Conservation (phyloP, 805 yeast species). For the Lipomyces yamanashiensis region DNA sequence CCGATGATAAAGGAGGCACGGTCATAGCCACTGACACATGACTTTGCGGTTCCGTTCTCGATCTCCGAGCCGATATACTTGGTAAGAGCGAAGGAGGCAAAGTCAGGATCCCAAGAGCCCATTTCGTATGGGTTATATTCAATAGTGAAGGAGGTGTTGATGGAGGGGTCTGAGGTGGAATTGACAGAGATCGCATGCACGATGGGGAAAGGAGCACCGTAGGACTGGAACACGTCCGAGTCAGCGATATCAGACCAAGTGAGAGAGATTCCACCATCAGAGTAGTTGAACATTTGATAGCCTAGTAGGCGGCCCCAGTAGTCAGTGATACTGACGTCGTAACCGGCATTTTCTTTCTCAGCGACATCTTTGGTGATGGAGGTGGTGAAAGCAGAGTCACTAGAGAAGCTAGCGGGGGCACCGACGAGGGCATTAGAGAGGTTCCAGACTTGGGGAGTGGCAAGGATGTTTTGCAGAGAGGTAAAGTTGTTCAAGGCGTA, state of each 20-base stretch:
- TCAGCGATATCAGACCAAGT: slow-evolving; percentile 62
- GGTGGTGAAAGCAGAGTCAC: slow-evolving; percentile 54
- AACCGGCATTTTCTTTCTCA: slow-evolving; percentile 66
- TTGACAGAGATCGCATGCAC: slow-evolving; percentile 55
- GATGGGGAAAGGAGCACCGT: slow-evolving; percentile 74
- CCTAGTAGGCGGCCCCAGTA: slow-evolving; percentile 80
- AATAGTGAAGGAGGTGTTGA: slow-evolving; percentile 66
- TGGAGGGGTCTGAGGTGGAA: slow-evolving; percentile 54
- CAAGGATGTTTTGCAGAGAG: slow-evolving; percentile 60
- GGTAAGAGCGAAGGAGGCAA: slow-evolving; percentile 67
- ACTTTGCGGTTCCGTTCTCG: slow-evolving; percentile 53
- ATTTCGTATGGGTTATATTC: slow-evolving; percentile 64
- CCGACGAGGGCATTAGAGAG: slow-evolving; percentile 59
- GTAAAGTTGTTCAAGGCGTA: slow-evolving; percentile 71
- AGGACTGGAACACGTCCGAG: slow-evolving; percentile 62
- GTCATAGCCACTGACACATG: slow-evolving; percentile 71
- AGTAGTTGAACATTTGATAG: slow-evolving; percentile 67
- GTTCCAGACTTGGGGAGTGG: slow-evolving; percentile 62
- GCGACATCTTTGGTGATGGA: slow-evolving; percentile 51
- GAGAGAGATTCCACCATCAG: slow-evolving; percentile 57
- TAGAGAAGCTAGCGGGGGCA: slow-evolving; percentile 57
- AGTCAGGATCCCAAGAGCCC: slow-evolving; percentile 86
- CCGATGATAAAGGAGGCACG: slow-evolving; percentile 75
- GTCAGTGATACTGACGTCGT: slow-evolving; percentile 68
- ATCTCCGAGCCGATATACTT: slow-evolving; percentile 75